Evolutionary conservation across 108 stramenopile genomes (phyloP), one percentile per base, ranked within the genome.

Genomic region (Fragilariopsis cylindrus): DNA sequence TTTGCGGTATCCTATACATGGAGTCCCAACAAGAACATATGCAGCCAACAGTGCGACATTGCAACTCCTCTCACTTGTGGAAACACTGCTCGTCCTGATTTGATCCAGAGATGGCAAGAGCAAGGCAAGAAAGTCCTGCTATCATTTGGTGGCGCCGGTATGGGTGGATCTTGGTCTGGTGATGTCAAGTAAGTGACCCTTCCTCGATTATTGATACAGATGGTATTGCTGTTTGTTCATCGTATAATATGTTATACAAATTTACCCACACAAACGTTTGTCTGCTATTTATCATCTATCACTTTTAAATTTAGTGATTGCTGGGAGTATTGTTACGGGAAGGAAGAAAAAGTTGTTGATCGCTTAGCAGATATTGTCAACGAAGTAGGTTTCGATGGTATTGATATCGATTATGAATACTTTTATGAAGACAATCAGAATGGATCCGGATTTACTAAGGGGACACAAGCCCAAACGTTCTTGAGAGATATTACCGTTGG

Each of bases 241-340:
- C 30, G 30, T 30, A 30, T 2, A 30, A 30, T 30, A 30, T 30
- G 30, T 30, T 30, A 30, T 30, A 30, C 2, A 30, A 30, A 30
- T 30, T 30, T 2, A 30, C 30, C 30, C 30, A 30, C 30, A 30
- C 30, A 30, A 30, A 30, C 77, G 82, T 7, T 85, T 88, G 87
- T 30, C 30, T 30, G 30, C 30, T 30, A 30, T 30, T 30, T 30
- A 30, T 30, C 30, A 30, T 30, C 30, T 30, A 30, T 30, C 2
- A 30, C 30, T 30, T 30, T 30, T 30, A 30, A 30, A 30, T 30
- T 30, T 30, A 30, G 86, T 62, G 85, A 89, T 64, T 89, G 88
- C 78, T 89, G 88, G 88, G 88, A 89, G n/a, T 87, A 89, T 65
- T 89, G 88, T 63, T 89, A 77, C 56, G 88, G 84, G 4, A 81